Conservation (phyloP, 2,329 filamentous ascomycete species). For the Phialophora tarda region DNA sequence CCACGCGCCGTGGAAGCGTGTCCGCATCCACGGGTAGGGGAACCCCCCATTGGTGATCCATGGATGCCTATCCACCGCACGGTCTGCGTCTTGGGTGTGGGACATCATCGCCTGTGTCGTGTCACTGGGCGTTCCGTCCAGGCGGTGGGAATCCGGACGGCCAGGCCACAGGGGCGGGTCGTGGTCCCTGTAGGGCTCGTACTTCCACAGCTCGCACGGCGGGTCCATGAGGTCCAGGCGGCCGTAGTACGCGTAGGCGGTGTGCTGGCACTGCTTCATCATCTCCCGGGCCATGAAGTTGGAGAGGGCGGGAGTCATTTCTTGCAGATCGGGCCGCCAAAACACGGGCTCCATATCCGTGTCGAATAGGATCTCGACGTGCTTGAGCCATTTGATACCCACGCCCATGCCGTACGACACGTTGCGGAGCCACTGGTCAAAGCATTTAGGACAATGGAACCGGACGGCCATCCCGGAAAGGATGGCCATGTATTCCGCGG, state of each 20-base stretch:
- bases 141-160: not conserved
- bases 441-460: conserved; percentile 31
- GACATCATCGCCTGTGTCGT: not conserved
- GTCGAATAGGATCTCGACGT: conserved; percentile 25
- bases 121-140: not conserved
- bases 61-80: not conserved
- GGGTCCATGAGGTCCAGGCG: conserved; percentile 18
- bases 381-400: conserved; percentile 30
- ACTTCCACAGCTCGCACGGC: conserved; percentile 26
- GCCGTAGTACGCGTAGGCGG: conserved; percentile 26
- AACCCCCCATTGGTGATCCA: not conserved
- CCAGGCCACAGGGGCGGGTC: not conserved
- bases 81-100: not conserved
- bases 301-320: conserved; percentile 11
- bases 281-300: conserved; percentile 15
- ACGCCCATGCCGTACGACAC: conserved; percentile 32
- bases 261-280: conserved; percentile 18
- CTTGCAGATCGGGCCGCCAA: not conserved
- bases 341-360: not conserved
- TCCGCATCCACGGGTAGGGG: not conserved
- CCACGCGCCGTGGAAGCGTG: not conserved
- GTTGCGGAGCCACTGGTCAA: conserved; percentile 26
- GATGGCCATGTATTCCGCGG: conserved; percentile 20
- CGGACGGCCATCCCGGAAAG: conserved; percentile 18
- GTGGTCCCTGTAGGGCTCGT: conserved; percentile 3